Evolutionary conservation across 768 basidiomycete species (phyloP), one percentile per base, ranked within the genome.

Genomic region (Russula vinacea): DNA sequence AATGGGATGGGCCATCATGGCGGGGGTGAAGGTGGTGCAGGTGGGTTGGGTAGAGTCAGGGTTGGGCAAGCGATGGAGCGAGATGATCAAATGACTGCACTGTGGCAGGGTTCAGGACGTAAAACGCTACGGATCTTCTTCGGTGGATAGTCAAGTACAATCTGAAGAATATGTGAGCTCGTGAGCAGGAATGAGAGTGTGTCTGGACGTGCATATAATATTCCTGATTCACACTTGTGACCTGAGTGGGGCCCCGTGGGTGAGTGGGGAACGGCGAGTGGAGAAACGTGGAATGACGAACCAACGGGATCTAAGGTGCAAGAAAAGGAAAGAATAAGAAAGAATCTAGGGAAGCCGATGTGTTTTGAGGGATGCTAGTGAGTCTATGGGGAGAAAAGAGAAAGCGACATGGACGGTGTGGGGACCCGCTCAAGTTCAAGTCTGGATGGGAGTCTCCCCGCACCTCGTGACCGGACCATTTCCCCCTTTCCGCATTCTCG

Each of bases 1-100:
- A 57, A 69, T 69, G 35, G 74, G 71, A 61, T 73, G 72, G 55
- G 73, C 69, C 75, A 81, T 78, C 58, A 68, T 74, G 64, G 56
- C 62, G 56, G 69, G 60, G 50, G 73, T 70, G 11, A 72, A 67
- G 44, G n/a, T 32, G 42, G 40, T 32, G 39, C 1, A 26, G 19
- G 29, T 40, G n/a, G 19, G 35, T 49, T 9, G 69, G 32, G 47
- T 39, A 72, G 70, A 56, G 72, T 71, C 70, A 71, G 70, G 54
- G 40, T 29, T 37, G 59, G 44, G 58, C 35, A 35, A 26, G 45
- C 5, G 53, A 26, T 26, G 33, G 32, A 50, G 33, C 29, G 58
- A 49, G 42, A 22, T 37, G 65, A 33, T 56, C 56, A 42, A 60
- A 60, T 42, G 53, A 56, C 50, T 52, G 56, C 49, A 32, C n/a